Base-by-base conservation (phyloP, 805 yeast species). In the Clavispora vitiphila region DNA sequence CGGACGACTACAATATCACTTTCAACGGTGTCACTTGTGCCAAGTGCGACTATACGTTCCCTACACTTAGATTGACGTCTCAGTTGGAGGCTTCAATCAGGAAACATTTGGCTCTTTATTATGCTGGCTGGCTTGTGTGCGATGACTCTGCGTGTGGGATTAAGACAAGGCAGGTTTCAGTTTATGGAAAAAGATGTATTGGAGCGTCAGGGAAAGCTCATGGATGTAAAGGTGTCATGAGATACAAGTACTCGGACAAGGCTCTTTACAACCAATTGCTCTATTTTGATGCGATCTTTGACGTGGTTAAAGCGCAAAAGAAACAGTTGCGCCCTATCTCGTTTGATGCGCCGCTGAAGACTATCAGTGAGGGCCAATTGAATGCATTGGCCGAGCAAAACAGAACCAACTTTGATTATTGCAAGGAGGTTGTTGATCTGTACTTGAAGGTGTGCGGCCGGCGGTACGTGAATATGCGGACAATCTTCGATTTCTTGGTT, bases 131-230 rank as follows among this genome's bases (percentile, higher is more conserved):
- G 87, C 66, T 89, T 35, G 65, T 62, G 0, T 93, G 99, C 67
- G 95, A 86, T 60, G 97, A 93, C 54, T 58, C 80, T 5, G 76
- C 93, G 1, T 91, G 98, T 65, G 86, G 85, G 2, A 70, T 78
- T 40, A 72, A 72, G 12, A 90, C 97, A 0, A 74, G 96, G 47
- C 96, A 90, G 57, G 75, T 93, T 19, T 80, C 90, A 16, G 96
- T 90, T 4, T 88, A 86, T 56, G 98, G 98, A 40, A 79, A 82
- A 51, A 75, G 91, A 50, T 89, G 98, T 61, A 71, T 88, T 44
- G 84, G 86, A 32, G 61, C 61, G 43, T 74, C 73, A 54, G 86
- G 86, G 2, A 72, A 67, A 32, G 79, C 81, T 1, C 74, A 68
- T 48, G 80, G 79, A 16, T 81, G 86, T 56, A 83, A 86, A 54